A percentile compares a stretch with the other conserved stretches of the same genome.
Conservation (phyloP, 2,329 filamentous ascomycete species). For the Penicillium sumatraense region DNA sequence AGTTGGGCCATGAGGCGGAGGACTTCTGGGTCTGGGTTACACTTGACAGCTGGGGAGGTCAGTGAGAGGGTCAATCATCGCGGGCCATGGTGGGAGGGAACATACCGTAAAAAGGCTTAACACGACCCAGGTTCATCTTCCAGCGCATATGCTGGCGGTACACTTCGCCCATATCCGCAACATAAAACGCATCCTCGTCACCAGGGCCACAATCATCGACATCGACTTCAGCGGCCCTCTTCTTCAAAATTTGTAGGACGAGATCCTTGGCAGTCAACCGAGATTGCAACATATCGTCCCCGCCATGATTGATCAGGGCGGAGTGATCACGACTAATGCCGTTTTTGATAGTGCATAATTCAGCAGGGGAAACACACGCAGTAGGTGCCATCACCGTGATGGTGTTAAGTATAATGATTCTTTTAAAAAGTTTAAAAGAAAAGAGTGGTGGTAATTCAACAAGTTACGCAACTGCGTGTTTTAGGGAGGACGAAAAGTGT, state of each 20-base stretch:
- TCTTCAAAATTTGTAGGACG: slow-evolving; percentile 84
- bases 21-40: slow-evolving; percentile 91
- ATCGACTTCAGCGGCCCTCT: slow-evolving; percentile 82
- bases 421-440: slow-evolving; percentile 24
- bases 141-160: slow-evolving; percentile 98
- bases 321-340: slow-evolving; percentile 33
- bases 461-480: slow-evolving; percentile 53
- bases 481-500: slow-evolving; percentile 94
- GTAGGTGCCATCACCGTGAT: slow-evolving; percentile 73
- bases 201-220: slow-evolving; percentile 86
- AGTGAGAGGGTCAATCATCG: too few species aligned
- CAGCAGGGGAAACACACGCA: slow-evolving; percentile 59
- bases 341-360: slow-evolving; percentile 45
- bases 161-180: slow-evolving; percentile 96
- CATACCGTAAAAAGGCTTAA: slow-evolving; percentile 95
- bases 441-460: slow-evolving; percentile 10
- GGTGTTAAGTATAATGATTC: slow-evolving; percentile 34
- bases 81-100: slow-evolving; percentile 17
- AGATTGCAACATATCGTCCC: slow-evolving; percentile 48
- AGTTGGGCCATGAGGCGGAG: slow-evolving; percentile 84
- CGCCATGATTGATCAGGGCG: slow-evolving; percentile 49
- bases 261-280: slow-evolving; percentile 70
- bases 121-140: slow-evolving; percentile 90
- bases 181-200: slow-evolving; percentile 97
- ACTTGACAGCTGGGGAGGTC: slow-evolving; percentile 79